Evolutionary conservation across 352 stramenopile species (phyloP).

Genomic region (Pythium angustatum): DNA sequence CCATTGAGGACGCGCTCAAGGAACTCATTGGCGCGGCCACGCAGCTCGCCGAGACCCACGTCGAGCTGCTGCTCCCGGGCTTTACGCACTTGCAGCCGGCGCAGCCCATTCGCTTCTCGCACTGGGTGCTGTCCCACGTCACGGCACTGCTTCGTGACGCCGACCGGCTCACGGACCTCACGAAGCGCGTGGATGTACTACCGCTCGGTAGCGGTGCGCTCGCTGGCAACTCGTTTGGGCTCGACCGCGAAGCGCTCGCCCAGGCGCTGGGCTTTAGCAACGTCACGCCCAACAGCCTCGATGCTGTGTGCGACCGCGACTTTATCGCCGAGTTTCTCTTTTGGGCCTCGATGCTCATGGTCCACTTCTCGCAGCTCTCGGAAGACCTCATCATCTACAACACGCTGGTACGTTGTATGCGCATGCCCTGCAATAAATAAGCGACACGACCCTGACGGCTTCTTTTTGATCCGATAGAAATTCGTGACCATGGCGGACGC

Average conservation of each 20-base stretch:
- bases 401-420: conserved; percentile 54
- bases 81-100: conserved; percentile 99
- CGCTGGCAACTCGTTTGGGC: conserved; percentile 97
- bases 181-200: conserved; percentile 95
- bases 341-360: conserved; percentile 95
- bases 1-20: conserved; percentile 76
- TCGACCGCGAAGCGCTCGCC: conserved; percentile 94
- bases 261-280: conserved; percentile 93
- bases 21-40: conserved; percentile 91
- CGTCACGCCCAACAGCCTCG: conserved; percentile 95
- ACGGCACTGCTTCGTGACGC: conserved; percentile 93
- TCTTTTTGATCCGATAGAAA: conserved; percentile 38
- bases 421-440: not conserved
- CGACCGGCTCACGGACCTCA: conserved; percentile 92
- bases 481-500: conserved; percentile 97
- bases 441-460: too few species aligned
- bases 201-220: conserved; percentile 96
- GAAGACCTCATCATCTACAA: conserved; percentile 99
- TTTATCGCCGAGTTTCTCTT: conserved; percentile 99
- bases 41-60: conserved; percentile 88
- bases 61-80: conserved; percentile 97
- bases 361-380: conserved; percentile 97
- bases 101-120: conserved; percentile 97
- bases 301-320: conserved; percentile 98
- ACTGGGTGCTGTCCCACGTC: conserved; percentile 98